These are phyloP conservation scores for Leucaena leucocephala DNA, from an alignment of 306 rosid species.

Conservation along the genomic window DNA sequence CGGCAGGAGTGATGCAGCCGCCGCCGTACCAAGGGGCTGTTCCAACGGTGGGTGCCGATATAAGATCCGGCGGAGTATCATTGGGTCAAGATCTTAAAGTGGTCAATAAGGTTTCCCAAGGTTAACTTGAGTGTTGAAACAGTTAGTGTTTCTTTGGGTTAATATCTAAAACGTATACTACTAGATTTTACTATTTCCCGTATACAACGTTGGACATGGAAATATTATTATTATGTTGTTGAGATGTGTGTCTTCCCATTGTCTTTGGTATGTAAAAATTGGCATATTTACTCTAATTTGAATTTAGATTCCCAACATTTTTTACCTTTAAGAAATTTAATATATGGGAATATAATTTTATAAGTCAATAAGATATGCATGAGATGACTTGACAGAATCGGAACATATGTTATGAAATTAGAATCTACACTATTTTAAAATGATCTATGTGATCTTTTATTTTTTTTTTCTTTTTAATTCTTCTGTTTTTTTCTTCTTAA, in stretches of 20 bases:
- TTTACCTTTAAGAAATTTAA: background rate
- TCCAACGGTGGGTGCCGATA: constrained; percentile 38
- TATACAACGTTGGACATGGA: constrained; percentile 18
- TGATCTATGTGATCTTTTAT: too few relatives aligned
- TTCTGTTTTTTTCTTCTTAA: too few relatives aligned
- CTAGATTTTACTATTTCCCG: constrained; percentile 12
- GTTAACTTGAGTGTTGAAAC: constrained; percentile 10
- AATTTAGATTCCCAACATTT: too few relatives aligned
- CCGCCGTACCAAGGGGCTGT: constrained; percentile 54
- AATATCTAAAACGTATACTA: background rate
- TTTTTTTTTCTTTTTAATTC: too few relatives aligned
- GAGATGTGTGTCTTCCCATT: background rate
- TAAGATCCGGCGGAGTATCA: constrained; percentile 40
- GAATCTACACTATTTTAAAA: too few relatives aligned
- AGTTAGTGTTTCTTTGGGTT: background rate
- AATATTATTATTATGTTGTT: background rate
- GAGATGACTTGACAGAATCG: background rate
- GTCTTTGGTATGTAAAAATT: background rate
- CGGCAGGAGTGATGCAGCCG: constrained; percentile 52
- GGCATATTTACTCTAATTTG: background rate
- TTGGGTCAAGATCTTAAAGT: constrained; percentile 72
- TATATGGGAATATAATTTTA: background rate
- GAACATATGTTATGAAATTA: too few relatives aligned
- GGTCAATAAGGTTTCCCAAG: constrained; percentile 68
- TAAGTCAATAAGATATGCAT: background rate